A percentile compares a stretch with the other conserved stretches of the same genome.
Conservation (phyloP, 78 protist genomes). For the slime mould (Dictyostelium discoideum) region dicty_2.7 NC_007090.3:1362001-1362500, state of each 20-base stretch:
- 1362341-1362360: neutral
- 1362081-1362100: no score
- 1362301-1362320: no score
- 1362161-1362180: neutral
- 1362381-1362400: neutral
- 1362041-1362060: neutral
- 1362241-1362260: neutral
- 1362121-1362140: neutral
- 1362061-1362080: neutral
- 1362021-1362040: neutral
- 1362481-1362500: neutral
- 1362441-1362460: neutral
- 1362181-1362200: neutral
- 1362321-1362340: neutral
- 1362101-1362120: no score
- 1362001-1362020: neutral
- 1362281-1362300: no score
- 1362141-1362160: neutral
- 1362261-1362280: no score
- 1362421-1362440: neutral
- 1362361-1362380: neutral
- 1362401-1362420: neutral
- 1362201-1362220: conserved; percentile 11
- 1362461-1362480: neutral
- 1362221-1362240: neutral